Conservation (phyloP, 768 basidiomycete genomes). For the Mycena vulgaris region DNA sequence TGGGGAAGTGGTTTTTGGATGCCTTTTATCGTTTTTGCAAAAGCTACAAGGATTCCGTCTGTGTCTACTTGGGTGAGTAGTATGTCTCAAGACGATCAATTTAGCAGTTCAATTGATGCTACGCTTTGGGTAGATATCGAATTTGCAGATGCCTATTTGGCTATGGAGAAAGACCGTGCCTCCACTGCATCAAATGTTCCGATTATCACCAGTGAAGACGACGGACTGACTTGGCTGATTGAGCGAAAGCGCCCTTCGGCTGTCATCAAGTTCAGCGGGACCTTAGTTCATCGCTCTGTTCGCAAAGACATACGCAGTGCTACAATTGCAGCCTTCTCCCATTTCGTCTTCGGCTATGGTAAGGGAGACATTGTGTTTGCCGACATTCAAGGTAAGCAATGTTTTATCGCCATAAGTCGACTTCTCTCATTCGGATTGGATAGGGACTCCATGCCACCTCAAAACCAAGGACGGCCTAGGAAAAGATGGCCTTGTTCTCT, state of each 20-base stretch:
- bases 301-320: background rate
- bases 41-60: background rate
- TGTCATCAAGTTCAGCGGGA: background rate
- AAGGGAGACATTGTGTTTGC: background rate
- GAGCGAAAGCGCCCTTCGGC: background rate
- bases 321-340: background rate
- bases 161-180: background rate
- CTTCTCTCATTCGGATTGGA: no score
- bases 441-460: no score
- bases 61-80: background rate
- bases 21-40: background rate
- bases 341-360: background rate
- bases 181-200: background rate
- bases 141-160: background rate
- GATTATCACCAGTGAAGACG: background rate
- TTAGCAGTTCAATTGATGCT: no score
- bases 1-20: background rate
- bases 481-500: background rate
- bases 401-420: no score
- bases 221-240: background rate
- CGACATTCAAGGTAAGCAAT: background rate
- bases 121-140: background rate
- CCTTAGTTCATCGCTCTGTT: background rate
- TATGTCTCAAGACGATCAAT: background rate
- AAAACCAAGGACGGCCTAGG: no score